Evolutionary conservation across 139 green algal genomes (phyloP).

Genomic region (Closterium sp.): DNA sequence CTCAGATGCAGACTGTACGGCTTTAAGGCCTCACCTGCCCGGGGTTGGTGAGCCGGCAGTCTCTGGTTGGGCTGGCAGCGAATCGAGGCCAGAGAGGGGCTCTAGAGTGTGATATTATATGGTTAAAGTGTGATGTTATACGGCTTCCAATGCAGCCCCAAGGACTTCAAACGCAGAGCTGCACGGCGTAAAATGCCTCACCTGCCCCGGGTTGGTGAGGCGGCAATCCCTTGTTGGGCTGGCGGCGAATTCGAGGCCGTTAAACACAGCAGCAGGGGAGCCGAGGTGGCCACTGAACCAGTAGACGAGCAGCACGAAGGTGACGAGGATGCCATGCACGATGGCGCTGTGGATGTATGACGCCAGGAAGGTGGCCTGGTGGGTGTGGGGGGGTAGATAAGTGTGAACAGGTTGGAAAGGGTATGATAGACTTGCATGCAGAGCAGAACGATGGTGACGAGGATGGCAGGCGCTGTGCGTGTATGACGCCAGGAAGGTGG

Average conservation of each 20-base stretch:
- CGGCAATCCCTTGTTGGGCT: conserved; percentile 11
- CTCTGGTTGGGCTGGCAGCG: background rate
- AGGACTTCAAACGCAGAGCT: no score
- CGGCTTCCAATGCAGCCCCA: no score
- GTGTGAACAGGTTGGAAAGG: no score
- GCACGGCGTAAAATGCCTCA: no score
- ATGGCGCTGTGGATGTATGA: conserved; percentile 78
- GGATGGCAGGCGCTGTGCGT: conserved; percentile 71
- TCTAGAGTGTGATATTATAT: no score
- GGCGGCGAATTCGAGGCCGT: conserved; percentile 58
- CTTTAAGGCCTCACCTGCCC: conserved; percentile 52
- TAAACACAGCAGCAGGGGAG: conserved; percentile 66
- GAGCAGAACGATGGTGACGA: conserved; percentile 78
- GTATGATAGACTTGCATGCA: no score
- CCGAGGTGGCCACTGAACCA: conserved; percentile 58
- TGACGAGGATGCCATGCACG: conserved; percentile 79
- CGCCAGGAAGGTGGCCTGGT: conserved; percentile 84
- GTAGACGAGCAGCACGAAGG: conserved; percentile 83
- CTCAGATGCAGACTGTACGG: conserved; percentile 37
- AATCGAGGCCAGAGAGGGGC: no score
- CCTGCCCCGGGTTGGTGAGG: conserved; percentile 6
- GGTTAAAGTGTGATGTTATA: no score
- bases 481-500: conserved; percentile 82
- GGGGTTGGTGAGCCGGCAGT: conserved; percentile 26
- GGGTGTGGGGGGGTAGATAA: background rate